phyloP scores from a whole-genome alignment of 495 filamentous ascomycete genomes.

The Penicillium subrubescens region DNA sequence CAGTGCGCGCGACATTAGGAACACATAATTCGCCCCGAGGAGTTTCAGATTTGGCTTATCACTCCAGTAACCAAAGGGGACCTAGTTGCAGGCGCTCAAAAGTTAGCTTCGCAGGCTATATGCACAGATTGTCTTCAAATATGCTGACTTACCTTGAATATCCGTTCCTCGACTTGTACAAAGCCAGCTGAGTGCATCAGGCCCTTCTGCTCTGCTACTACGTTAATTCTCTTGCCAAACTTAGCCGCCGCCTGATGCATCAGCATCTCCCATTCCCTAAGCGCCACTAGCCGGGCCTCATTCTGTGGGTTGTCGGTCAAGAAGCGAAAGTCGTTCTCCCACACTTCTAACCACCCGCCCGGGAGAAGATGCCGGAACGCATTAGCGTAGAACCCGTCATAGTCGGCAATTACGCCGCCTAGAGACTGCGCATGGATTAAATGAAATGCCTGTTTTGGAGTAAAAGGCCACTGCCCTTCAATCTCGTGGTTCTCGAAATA shows the following conservation, averaged over 20 bases:
- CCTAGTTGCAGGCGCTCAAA: neutral
- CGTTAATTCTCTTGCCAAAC: neutral
- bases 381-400: neutral
- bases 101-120: neutral
- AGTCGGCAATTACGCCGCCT: neutral
- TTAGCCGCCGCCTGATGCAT: neutral
- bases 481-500: neutral
- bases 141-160: neutral
- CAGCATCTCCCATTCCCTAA: neutral
- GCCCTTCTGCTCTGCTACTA: neutral
- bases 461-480: neutral
- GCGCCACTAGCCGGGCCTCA: neutral
- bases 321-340: neutral
- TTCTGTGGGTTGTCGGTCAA: neutral
- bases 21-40: neutral
- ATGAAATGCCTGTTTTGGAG: neutral
- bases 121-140: neutral
- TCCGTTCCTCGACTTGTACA: neutral
- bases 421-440: neutral
- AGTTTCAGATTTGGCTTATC: neutral
- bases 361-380: neutral
- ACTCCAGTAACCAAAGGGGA: neutral
- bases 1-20: neutral
- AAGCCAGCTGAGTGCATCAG: slow-evolving; percentile 1
- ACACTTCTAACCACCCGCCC: neutral